phyloP scores from a whole-genome alignment of 2,329 filamentous ascomycete genomes.

The Nemania serpens region DNA sequence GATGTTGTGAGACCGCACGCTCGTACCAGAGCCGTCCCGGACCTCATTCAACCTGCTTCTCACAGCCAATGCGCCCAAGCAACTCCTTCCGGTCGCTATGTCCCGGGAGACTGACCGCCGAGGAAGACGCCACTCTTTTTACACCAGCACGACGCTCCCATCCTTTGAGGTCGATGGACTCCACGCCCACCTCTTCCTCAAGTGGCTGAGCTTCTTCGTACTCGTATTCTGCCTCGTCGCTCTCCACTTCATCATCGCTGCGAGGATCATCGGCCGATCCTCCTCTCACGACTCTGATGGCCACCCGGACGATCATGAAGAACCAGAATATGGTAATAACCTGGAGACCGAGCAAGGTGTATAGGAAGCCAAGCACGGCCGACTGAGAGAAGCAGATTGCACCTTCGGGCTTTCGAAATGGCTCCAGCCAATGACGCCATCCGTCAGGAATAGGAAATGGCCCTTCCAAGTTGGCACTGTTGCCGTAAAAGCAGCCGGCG shows the following conservation, averaged over 20 bases:
- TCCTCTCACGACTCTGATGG: slow-evolving; percentile 77
- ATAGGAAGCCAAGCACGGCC: slow-evolving; percentile 78
- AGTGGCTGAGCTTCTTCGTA: slow-evolving; percentile 62
- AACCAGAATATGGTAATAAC: slow-evolving; percentile 86
- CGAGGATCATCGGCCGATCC: slow-evolving; percentile 81
- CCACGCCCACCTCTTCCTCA: slow-evolving; percentile 77
- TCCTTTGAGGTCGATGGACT: slow-evolving; percentile 68
- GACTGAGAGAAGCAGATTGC: slow-evolving; percentile 78
- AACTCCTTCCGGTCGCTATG: slow-evolving; percentile 81
- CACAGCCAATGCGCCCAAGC: slow-evolving; percentile 80
- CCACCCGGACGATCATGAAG: slow-evolving; percentile 82
- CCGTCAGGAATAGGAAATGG: slow-evolving; percentile 58
- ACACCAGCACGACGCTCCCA: slow-evolving; percentile 63
- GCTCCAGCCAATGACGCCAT: slow-evolving; percentile 70
- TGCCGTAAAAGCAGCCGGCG: slow-evolving; percentile 72
- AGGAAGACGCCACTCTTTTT: slow-evolving; percentile 57
- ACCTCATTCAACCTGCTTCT: slow-evolving; percentile 67
- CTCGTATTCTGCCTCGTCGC: slow-evolving; percentile 57
- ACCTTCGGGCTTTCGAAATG: slow-evolving; percentile 72
- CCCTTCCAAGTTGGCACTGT: slow-evolving; percentile 57
- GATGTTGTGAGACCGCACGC: slow-evolving; percentile 8
- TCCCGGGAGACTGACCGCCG: slow-evolving; percentile 68
- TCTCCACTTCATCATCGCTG: slow-evolving; percentile 82
- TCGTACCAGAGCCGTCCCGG: neutral
- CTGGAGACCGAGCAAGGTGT: slow-evolving; percentile 77